These are phyloP conservation scores for Glycyrrhiza uralensis DNA, from an alignment of 306 rosid genomes.

Conservation along the genomic window DNA sequence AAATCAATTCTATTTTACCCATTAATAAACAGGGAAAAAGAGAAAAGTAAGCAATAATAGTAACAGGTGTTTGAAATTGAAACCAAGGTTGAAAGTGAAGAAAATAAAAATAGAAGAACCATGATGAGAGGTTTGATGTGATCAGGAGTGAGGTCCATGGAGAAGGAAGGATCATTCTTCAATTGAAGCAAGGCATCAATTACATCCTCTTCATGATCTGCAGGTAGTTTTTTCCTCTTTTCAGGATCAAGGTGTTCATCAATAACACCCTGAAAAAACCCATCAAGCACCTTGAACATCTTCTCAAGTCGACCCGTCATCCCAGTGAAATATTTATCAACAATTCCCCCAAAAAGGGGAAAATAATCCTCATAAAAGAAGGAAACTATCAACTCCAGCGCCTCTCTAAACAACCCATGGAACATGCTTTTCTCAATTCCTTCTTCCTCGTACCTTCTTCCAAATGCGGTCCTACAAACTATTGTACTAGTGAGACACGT, in stretches of 20 bases:
- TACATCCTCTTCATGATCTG: neutral
- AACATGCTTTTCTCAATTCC: conserved; percentile 7
- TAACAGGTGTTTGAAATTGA: neutral
- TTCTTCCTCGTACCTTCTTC: conserved; percentile 14
- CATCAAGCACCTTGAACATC: neutral
- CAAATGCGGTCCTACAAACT: conserved; percentile 9
- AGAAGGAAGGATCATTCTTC: conserved; percentile 4
- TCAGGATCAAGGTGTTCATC: conserved; percentile 22
- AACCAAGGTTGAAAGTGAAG: neutral
- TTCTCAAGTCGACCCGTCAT: neutral
- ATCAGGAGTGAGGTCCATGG: neutral
- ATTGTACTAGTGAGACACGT: neutral
- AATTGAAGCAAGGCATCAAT: neutral
- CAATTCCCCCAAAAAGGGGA: neutral
- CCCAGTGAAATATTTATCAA: conserved; percentile 9
- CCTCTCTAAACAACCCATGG: neutral
- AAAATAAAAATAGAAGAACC: neutral
- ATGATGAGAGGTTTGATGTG: conserved; percentile 23
- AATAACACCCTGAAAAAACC: neutral
- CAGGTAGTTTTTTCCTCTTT: neutral
- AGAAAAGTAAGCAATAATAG: neutral
- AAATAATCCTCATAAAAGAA: conserved; percentile 14
- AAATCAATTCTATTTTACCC: neutral
- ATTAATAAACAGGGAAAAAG: neutral
- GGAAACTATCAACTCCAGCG: neutral